Evolutionary conservation across 805 yeast genomes (phyloP), one percentile per base, ranked within the genome.

Genomic region (Candida quercuum): DNA sequence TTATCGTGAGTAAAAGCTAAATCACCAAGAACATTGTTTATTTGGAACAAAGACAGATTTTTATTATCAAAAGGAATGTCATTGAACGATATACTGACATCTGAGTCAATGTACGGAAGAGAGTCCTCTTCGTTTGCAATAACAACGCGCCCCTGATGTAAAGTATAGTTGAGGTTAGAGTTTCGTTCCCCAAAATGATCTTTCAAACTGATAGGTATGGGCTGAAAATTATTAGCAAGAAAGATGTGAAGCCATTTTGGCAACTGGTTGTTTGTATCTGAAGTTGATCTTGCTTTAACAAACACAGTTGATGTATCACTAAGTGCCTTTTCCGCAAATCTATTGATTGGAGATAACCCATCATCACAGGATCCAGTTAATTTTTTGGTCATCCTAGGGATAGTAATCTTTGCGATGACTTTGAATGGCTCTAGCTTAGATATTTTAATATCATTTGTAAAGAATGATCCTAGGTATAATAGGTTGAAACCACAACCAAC

Each of bases 281-380:
- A 46, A 5, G 13, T 10, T 2, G 32, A 15, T 15, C 38, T 29
- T 6, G 48, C 49, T 18, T 37, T 46, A 2, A 47, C 14, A 16
- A 42, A 43, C 0, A 40, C 29, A 13, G 31, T 32, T 6, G 39
- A 37, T 11, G 25, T 18, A 3, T 18, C 35, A 21, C 42, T 44
- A 3, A 38, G 12, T 3, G 33, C 25, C 11, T 25, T 32, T n/a
- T 38, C 41, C 1, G 36, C 28, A 5, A 46, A 26, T n/a, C 27
- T 32, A 31, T 51, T 51, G 16, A 51, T 16, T 12, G 56, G 49
- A 7, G 56, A 47, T 4, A 47, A 10, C 1, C 54, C 56, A 49
- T 43, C 43, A 3, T 10, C 12, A 18, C 56, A 51, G 12, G 27
- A 27, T 15, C 20, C 40, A 12, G 35, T 33, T 4, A 41, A 16